Evolutionary conservation across 345 rosid species (phyloP).

Genomic region (Balakata baccata): DNA sequence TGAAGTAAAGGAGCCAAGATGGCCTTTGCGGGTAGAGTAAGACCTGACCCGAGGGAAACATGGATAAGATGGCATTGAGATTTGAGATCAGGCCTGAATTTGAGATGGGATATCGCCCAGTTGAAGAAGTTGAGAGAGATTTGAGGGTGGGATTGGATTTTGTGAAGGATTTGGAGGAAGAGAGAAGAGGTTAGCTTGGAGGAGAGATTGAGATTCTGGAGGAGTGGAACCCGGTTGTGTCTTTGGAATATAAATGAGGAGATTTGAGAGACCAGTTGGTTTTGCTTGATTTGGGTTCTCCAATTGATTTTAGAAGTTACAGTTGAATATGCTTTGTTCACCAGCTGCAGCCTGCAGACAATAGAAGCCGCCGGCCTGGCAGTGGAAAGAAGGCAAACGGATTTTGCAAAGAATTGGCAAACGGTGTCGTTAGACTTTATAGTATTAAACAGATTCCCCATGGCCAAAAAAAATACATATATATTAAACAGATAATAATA

Average conservation of each 20-base stretch:
- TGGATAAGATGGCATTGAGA: conserved; percentile 46
- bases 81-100: conserved; percentile 52
- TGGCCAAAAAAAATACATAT: no score
- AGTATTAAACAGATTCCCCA: no score
- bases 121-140: conserved; percentile 58
- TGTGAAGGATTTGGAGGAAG: conserved; percentile 51
- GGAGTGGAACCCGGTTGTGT: conserved; percentile 42
- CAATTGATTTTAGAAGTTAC: conserved; percentile 34
- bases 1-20: conserved; percentile 42
- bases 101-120: conserved; percentile 42
- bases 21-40: conserved; percentile 29
- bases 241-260: conserved; percentile 60
- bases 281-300: conserved; percentile 47
- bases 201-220: conserved; percentile 40
- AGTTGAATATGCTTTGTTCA: conserved; percentile 26
- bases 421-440: neutral
- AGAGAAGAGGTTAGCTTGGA: conserved; percentile 44
- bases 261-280: conserved; percentile 43
- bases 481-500: no score
- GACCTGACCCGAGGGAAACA: conserved; percentile 31
- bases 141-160: conserved; percentile 41
- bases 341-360: conserved; percentile 5
- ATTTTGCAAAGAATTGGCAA: neutral
- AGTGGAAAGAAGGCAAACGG: neutral
- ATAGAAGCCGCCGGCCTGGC: neutral